Evolutionary conservation across 164 flowering plant genomes (phyloP), one percentile per base, ranked within the genome.

Genomic region (Buxus sempervirens): DNA sequence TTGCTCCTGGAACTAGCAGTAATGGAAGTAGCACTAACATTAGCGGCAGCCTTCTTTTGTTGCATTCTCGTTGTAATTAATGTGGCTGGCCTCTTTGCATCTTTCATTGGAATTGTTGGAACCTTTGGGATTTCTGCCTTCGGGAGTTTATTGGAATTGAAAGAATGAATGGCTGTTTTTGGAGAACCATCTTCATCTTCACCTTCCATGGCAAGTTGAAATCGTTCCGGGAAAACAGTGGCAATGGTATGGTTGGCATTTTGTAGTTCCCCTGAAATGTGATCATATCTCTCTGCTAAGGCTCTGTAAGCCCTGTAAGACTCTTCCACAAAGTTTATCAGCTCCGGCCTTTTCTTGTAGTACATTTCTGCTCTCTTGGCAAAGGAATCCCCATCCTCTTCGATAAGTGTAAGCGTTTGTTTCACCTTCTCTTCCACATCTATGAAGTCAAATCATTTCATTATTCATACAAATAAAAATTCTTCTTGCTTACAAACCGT

Each of bases 351-450:
- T 76, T 80, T 86, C 66, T 70, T 82, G 75, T 84, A 93, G 75
- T 86, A 93, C 91, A 86, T 88, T 77, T 93, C 96, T 18, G 94
- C 96, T 65, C 94, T 76, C 72, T 80, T 76, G 12, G 86, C 85
- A 69, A 93, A 93, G 15, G 98, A 77, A 72, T 93, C 98, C 12
- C 92, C 97, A 69, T 88, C 92, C 48, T 86, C 85, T 18, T 88
- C 88, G 7, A 93, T 80, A 78, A 93, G 85, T 65, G 70, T 74
- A n/a, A 93, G 84, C 75, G 81, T 84, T 58, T 56, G 41, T 16
- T 73, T 67, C 49, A 93, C 92, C 75, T 86, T 93, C 54, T 86
- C 94, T 70, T 90, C 96, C 95, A 93, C 85, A 79, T 93, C 98
- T 90, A 83, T 54, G 64, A 64, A 62, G 27, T 56, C 19, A 26